Conservation (phyloP, 1,284 basidiomycete genomes). For the Baeospora myosura region DNA sequence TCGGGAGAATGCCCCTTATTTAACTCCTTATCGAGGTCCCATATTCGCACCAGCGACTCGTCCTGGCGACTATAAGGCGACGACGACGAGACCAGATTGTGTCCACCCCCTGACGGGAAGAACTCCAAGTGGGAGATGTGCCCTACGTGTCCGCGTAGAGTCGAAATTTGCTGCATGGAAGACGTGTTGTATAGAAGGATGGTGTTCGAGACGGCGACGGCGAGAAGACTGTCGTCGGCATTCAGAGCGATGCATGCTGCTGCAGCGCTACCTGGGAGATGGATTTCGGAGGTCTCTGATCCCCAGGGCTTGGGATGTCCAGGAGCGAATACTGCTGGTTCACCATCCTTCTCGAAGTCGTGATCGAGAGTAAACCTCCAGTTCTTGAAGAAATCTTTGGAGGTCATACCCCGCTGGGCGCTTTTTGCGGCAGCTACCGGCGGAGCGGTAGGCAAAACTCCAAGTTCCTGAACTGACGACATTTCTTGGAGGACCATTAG, state of each 20-base stretch:
- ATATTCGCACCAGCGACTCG: no score
- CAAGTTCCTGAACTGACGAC: no score
- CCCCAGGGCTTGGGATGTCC: neutral
- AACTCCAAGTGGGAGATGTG: no score
- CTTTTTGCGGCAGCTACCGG: no score
- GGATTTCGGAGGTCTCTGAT: neutral
- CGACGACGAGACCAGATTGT: no score
- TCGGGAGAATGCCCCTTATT: no score
- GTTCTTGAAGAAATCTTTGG: neutral
- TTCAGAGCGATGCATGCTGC: neutral
- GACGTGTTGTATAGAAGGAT: neutral
- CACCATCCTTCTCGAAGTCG: slow-evolving; percentile 2
- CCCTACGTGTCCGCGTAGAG: no score
- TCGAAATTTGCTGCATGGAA: neutral
- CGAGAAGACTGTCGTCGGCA: slow-evolving; percentile 2
- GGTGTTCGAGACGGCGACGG: neutral
- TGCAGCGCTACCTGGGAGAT: neutral
- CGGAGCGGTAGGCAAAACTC: no score
- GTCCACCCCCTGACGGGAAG: no score
- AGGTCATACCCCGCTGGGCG: neutral
- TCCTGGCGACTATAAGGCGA: no score
- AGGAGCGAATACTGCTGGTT: neutral
- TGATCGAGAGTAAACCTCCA: neutral
- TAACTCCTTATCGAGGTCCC: no score
- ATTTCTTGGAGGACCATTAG: no score